Percentiles rank a stretch among this genome's conserved stretches.
phyloP scores from a whole-genome alignment of 257 asterid species.

The Catharanthus roseus region DNA sequence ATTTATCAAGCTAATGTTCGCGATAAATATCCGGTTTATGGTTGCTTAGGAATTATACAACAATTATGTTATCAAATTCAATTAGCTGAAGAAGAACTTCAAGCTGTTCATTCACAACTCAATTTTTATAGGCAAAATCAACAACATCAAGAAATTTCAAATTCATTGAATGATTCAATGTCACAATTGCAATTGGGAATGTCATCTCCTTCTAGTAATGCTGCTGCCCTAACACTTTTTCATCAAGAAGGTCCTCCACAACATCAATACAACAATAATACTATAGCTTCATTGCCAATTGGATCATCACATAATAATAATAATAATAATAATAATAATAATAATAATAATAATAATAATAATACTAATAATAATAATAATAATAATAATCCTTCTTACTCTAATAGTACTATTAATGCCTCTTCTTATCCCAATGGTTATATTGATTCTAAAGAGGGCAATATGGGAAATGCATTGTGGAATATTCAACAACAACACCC shows the following conservation, averaged over 20 bases:
- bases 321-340: too few species aligned
- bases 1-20: slow-evolving; percentile 64
- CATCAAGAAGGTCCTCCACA: slow-evolving; percentile 35
- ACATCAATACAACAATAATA: slow-evolving; percentile 20
- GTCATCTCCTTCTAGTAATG: slow-evolving; percentile 29
- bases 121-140: slow-evolving; percentile 49
- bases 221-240: slow-evolving; percentile 26
- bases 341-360: too few species aligned
- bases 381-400: slow-evolving; percentile 19
- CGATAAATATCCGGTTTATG: slow-evolving; percentile 60
- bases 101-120: slow-evolving; percentile 55
- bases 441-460: slow-evolving; percentile 48
- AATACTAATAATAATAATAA: too few species aligned
- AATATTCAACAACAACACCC: slow-evolving; percentile 45
- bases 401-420: slow-evolving; percentile 24
- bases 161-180: slow-evolving; percentile 30
- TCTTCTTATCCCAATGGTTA: slow-evolving; percentile 26
- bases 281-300: slow-evolving; percentile 24
- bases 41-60: slow-evolving; percentile 56
- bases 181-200: slow-evolving; percentile 61
- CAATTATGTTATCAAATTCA: slow-evolving; percentile 44
- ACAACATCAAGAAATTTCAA: slow-evolving; percentile 43
- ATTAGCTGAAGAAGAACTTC: slow-evolving; percentile 56
- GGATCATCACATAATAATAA: too few species aligned
- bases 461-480: slow-evolving; percentile 36